Conservation (phyloP, 768 basidiomycete species). For the Candolleomyces eurysporus region DNA sequence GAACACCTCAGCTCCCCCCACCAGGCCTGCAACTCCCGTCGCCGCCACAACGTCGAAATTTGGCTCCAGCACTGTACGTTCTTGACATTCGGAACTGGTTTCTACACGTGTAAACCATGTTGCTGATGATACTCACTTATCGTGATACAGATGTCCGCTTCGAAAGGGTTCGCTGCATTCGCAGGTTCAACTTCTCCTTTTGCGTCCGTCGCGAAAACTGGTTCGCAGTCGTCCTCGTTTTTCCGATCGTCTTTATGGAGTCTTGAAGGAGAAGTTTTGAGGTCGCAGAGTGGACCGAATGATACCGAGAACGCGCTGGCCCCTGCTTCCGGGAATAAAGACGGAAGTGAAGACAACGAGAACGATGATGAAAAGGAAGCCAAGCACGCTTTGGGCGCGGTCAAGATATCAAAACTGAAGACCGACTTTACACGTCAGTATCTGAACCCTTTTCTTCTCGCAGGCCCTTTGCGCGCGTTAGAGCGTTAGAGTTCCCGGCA, state of each 20-base stretch:
- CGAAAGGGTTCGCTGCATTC: constrained; percentile 30
- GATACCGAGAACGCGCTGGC: background rate
- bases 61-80: background rate
- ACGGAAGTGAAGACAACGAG: background rate
- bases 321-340: background rate
- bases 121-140: background rate
- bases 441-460: background rate
- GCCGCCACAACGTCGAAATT: background rate
- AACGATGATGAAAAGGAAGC: background rate
- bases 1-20: background rate
- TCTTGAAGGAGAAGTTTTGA: background rate
- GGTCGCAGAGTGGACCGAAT: background rate
- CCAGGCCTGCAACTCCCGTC: background rate
- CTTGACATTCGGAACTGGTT: background rate
- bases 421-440: background rate
- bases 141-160: constrained; percentile 3
- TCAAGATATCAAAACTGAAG: background rate
- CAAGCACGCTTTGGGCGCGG: background rate
- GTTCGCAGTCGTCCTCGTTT: background rate
- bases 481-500: background rate
- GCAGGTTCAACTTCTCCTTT: constrained; percentile 33
- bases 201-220: constrained; percentile 17
- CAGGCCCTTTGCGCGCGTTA: background rate
- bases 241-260: background rate
- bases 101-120: background rate